These are phyloP conservation scores for Nectriaceae sp. DNA, from an alignment of 2,329 filamentous ascomycete genomes.

Conservation along the genomic window DNA sequence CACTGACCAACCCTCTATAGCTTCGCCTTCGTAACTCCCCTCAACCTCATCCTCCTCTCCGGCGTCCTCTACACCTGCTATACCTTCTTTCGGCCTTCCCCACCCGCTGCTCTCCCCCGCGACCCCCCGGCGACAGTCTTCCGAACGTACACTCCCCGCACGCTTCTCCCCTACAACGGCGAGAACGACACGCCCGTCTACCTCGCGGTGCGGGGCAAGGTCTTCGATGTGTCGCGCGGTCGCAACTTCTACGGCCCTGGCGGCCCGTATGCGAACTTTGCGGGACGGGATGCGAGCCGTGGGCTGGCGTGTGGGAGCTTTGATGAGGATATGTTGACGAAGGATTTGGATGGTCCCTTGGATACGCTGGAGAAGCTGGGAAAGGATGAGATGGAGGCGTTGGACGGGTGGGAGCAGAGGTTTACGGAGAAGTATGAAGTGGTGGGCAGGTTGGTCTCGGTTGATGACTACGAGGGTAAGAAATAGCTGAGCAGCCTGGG, in stretches of 20 bases:
- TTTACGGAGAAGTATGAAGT: conserved; percentile 94
- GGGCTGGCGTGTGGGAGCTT: conserved; percentile 91
- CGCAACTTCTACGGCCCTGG: conserved; percentile 96
- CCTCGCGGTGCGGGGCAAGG: conserved; percentile 84
- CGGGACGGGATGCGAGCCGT: conserved; percentile 84
- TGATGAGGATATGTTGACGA: conserved; percentile 91
- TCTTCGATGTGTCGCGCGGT: conserved; percentile 87
- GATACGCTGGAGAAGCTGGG: conserved; percentile 75
- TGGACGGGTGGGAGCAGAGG: conserved; percentile 89
- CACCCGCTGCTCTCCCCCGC: conserved; percentile 49
- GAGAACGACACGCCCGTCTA: conserved; percentile 73
- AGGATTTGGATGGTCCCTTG: conserved; percentile 81
- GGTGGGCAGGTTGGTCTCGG: conserved; percentile 79
- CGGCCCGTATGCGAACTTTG: conserved; percentile 95
- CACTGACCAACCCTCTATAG: conserved; percentile 23
- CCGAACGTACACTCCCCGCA: conserved; percentile 71
- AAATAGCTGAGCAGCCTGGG: conserved; percentile 12
- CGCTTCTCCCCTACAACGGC: conserved; percentile 86
- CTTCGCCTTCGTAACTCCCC: conserved; percentile 56
- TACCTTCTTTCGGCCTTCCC: conserved; percentile 51
- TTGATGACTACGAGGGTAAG: conserved; percentile 36
- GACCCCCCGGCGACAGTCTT: conserved; percentile 63
- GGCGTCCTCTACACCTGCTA: conserved; percentile 62
- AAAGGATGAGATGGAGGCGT: conserved; percentile 75
- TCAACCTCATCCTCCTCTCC: conserved; percentile 62